A percentile compares a stretch with the other conserved stretches of the same genome.
Conservation (phyloP, 2,329 filamentous ascomycete species). For the Ceratocystis albifundus region DNA sequence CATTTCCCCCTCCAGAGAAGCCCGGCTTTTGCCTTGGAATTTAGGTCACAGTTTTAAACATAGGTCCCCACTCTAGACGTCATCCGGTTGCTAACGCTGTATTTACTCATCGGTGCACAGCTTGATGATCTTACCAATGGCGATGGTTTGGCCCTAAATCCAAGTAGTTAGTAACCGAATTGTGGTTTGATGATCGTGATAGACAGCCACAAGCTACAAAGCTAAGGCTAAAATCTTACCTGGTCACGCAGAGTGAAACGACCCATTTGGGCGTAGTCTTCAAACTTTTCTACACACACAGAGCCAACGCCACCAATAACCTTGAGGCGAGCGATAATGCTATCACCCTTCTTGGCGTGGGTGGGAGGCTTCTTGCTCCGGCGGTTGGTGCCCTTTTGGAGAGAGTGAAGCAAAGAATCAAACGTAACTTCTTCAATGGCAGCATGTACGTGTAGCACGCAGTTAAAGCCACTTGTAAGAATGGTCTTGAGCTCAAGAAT, state of each 20-base stretch:
- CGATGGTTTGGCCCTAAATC: conserved; percentile 86
- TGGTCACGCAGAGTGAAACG: conserved; percentile 83
- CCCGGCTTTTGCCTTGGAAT: conserved; percentile 5
- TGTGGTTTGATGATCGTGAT: not conserved
- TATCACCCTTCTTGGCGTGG: conserved; percentile 69
- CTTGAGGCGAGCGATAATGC: conserved; percentile 86
- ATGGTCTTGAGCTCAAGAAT: conserved; percentile 93
- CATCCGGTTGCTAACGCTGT: conserved; percentile 22
- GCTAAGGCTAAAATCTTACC: conserved; percentile 38
- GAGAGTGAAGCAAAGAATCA: conserved; percentile 72
- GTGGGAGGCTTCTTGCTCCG: conserved; percentile 90
- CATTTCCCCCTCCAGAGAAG: not conserved
- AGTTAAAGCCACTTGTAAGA: conserved; percentile 90
- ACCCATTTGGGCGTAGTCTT: conserved; percentile 90
- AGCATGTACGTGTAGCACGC: conserved; percentile 91
- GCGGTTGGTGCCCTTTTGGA: conserved; percentile 86
- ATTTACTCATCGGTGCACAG: conserved; percentile 42
- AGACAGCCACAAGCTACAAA: not conserved
- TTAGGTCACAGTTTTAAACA: not conserved
- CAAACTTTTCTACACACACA: conserved; percentile 88
- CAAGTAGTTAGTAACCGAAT: not conserved
- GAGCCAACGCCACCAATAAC: conserved; percentile 73
- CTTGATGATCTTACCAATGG: conserved; percentile 98
- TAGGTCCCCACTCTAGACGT: conserved; percentile 10
- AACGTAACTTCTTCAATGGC: conserved; percentile 98